Evolutionary conservation across 2,329 filamentous ascomycete species (phyloP).

Genomic region (Cordyceps pruinosa): DNA sequence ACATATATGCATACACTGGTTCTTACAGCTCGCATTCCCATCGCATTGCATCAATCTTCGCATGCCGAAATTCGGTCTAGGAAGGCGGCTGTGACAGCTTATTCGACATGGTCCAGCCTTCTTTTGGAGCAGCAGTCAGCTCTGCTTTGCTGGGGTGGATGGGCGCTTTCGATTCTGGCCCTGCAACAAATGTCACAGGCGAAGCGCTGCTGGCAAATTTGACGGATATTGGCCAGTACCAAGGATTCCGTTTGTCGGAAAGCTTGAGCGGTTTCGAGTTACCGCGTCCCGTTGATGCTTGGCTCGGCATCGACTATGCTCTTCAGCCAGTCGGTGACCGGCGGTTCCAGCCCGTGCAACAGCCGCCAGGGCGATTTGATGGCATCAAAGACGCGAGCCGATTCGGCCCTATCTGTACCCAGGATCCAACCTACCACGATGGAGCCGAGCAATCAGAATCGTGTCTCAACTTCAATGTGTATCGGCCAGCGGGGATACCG

Average conservation of each 20-base stretch:
- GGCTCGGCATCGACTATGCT: constrained; percentile 42
- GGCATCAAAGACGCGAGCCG: constrained; percentile 30
- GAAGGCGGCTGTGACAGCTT: too few relatives aligned
- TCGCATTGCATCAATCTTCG: too few relatives aligned
- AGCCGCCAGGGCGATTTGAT: constrained; percentile 32
- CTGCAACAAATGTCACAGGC: neutral
- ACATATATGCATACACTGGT: too few relatives aligned
- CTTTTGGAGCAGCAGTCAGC: constrained; percentile 1
- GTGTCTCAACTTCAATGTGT: constrained; percentile 36
- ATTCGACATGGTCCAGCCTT: neutral
- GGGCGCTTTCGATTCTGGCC: neutral
- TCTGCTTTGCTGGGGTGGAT: neutral
- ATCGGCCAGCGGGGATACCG: constrained; percentile 24
- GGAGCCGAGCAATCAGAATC: constrained; percentile 25
- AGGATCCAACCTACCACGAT: constrained; percentile 24
- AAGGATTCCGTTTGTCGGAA: constrained; percentile 5
- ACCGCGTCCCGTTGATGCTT: constrained; percentile 34
- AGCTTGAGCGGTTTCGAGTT: constrained; percentile 27
- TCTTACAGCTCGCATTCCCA: too few relatives aligned
- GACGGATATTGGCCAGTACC: neutral
- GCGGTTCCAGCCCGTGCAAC: constrained; percentile 33
- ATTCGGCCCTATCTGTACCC: constrained; percentile 37
- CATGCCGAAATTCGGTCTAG: too few relatives aligned
- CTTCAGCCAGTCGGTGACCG: constrained; percentile 32
- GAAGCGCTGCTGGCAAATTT: neutral